These are phyloP conservation scores for Parachaetomium inaequale DNA, from an alignment of 495 filamentous ascomycete species.

Conservation along the genomic window DNA sequence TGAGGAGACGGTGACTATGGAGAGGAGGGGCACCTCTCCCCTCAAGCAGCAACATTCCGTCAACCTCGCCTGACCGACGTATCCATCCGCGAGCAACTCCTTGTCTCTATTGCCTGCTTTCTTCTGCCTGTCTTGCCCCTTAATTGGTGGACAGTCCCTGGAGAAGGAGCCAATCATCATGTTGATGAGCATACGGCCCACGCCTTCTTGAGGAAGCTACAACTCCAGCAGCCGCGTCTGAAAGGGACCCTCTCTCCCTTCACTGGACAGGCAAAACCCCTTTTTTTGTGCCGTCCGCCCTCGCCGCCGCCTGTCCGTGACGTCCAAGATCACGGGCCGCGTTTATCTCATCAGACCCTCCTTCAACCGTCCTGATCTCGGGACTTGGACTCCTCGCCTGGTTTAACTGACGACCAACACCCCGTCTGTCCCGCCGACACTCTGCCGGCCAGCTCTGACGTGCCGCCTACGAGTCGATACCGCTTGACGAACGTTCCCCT, in stretches of 20 bases:
- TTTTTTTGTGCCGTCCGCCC: background rate
- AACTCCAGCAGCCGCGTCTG: conserved; percentile 19
- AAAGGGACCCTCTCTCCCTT: conserved; percentile 13
- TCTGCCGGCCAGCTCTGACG: background rate
- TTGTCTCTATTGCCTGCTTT: background rate
- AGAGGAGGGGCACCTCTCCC: conserved; percentile 34
- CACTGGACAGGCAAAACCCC: background rate
- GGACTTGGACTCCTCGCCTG: background rate
- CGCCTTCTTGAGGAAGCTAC: conserved; percentile 30
- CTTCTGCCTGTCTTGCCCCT: conserved; percentile 32
- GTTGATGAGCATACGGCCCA: conserved; percentile 37
- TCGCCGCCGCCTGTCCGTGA: conserved; percentile 4
- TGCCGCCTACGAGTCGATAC: background rate
- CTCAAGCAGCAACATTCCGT: conserved; percentile 33
- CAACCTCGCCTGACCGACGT: conserved; percentile 39
- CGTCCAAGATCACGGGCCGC: background rate
- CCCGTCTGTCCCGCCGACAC: background rate
- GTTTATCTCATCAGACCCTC: background rate
- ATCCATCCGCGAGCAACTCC: conserved; percentile 38
- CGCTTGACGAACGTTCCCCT: background rate
- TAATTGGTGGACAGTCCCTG: conserved; percentile 39
- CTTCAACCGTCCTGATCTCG: background rate
- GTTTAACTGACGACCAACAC: background rate
- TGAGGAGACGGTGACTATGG: conserved; percentile 41
- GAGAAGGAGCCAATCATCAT: conserved; percentile 44